These are phyloP conservation scores for Agaricus blazei DNA, from an alignment of 768 basidiomycete genomes.

Conservation along the genomic window DNA sequence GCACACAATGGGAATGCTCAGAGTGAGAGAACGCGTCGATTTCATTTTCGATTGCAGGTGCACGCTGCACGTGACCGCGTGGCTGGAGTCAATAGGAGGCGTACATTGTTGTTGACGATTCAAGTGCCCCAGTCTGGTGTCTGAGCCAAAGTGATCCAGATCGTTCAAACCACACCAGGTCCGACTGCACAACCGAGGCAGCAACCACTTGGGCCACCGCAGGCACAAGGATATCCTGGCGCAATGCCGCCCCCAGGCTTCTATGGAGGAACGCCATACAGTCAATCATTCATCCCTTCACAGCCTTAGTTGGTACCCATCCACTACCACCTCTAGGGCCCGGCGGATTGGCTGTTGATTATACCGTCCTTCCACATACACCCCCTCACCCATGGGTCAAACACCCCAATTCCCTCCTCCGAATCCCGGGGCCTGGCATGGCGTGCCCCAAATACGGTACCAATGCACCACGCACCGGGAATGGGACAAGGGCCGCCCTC, in stretches of 20 bases:
- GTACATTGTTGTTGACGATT: too few relatives aligned
- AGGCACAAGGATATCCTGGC: not conserved
- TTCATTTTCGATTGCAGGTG: too few relatives aligned
- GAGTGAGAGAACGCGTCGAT: too few relatives aligned
- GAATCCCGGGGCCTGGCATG: not conserved
- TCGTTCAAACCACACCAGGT: too few relatives aligned
- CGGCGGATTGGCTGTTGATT: constrained; percentile 5
- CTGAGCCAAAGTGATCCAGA: too few relatives aligned
- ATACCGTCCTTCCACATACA: constrained; percentile 1
- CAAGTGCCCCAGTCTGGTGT: too few relatives aligned
- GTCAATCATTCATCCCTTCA: not conserved
- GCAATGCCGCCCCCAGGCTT: not conserved
- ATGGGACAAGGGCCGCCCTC: not conserved
- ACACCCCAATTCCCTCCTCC: not conserved
- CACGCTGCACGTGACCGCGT: too few relatives aligned
- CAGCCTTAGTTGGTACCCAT: not conserved
- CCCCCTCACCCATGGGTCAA: not conserved
- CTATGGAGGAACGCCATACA: not conserved
- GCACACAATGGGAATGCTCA: too few relatives aligned
- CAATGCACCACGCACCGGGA: not conserved
- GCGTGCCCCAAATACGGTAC: not conserved
- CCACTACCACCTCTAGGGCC: constrained; percentile 3
- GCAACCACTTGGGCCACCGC: not conserved
- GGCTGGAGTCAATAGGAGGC: too few relatives aligned
- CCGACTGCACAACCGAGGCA: too few relatives aligned